Conservation (phyloP, 2,329 filamentous ascomycete species). For the Colletotrichum nymphaeae region DNA sequence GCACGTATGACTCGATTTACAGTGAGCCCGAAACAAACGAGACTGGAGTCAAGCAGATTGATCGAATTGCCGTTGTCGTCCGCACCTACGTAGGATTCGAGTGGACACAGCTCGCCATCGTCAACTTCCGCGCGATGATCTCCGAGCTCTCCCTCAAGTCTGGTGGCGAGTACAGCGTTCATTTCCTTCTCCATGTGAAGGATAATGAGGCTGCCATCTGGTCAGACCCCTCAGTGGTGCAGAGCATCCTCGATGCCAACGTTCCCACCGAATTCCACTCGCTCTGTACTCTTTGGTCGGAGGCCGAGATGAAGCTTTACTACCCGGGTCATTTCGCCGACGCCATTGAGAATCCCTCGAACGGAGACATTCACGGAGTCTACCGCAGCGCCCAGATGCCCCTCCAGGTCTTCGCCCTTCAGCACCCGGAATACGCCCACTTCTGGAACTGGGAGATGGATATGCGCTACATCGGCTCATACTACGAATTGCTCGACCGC, state of each 20-base stretch:
- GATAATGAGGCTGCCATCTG: constrained; percentile 84
- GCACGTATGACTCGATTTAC: constrained; percentile 2
- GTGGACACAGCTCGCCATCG: constrained; percentile 81
- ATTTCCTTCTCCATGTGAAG: constrained; percentile 88
- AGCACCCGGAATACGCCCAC: constrained; percentile 73
- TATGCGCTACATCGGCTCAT: constrained; percentile 72
- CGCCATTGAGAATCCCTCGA: constrained; percentile 68
- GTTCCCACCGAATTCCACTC: constrained; percentile 81
- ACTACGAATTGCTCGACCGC: constrained; percentile 79
- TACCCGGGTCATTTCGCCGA: constrained; percentile 79
- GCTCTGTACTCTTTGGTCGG: constrained; percentile 86
- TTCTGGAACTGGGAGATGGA: constrained; percentile 81
- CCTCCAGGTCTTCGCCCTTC: constrained; percentile 72
- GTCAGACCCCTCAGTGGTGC: constrained; percentile 80
- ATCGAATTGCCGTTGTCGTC: constrained; percentile 80
- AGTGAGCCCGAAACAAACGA: constrained; percentile 25
- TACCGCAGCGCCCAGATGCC: constrained; percentile 74
- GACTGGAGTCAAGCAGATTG: constrained; percentile 52
- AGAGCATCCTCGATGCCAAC: constrained; percentile 75
- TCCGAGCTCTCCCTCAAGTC: constrained; percentile 82
- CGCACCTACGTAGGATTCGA: constrained; percentile 84
- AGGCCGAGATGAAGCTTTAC: constrained; percentile 83
- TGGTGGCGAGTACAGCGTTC: constrained; percentile 84
- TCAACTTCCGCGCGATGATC: constrained; percentile 86
- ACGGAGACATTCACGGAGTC: constrained; percentile 73